phyloP scores from a whole-genome alignment of 176 grass and related monocot species.

The Aechmea fasciata region DNA sequence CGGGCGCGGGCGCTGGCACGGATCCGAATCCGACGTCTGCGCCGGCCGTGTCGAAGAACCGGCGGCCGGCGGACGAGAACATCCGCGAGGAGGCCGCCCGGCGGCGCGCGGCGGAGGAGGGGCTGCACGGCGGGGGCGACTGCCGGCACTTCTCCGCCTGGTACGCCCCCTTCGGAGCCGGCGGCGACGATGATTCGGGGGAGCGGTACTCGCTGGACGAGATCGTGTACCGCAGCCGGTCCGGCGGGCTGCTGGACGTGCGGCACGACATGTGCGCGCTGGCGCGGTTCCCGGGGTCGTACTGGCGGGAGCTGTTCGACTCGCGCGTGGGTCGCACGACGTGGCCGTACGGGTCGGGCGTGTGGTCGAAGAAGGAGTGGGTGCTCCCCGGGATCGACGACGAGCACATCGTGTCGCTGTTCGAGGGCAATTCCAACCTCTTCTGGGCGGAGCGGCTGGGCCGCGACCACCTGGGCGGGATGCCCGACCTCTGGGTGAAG shows the following conservation, averaged over 20 bases:
- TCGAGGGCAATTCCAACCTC: slow-evolving; percentile 97
- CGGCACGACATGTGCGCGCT: slow-evolving; percentile 71
- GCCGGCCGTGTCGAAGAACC: slow-evolving; percentile 26
- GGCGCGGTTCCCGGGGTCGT: slow-evolving; percentile 47
- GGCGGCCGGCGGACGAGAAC: slow-evolving; percentile 64
- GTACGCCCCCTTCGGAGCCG: slow-evolving; percentile 51
- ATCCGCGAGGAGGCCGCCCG: slow-evolving; percentile 81
- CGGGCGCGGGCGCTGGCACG: neutral
- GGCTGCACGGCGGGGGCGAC: slow-evolving; percentile 25
- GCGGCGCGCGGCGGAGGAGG: slow-evolving; percentile 28
- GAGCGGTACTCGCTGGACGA: slow-evolving; percentile 92
- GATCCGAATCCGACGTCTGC: neutral
- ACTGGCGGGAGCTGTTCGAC: slow-evolving; percentile 87
- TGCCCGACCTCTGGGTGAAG: slow-evolving; percentile 97
- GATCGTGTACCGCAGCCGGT: slow-evolving; percentile 83
- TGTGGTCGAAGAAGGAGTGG: slow-evolving; percentile 98
- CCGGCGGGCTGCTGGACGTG: slow-evolving; percentile 80
- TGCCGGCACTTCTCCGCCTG: slow-evolving; percentile 25
- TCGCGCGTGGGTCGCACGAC: slow-evolving; percentile 69
- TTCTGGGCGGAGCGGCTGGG: slow-evolving; percentile 95
- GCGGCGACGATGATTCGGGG: slow-evolving; percentile 27
- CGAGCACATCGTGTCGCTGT: slow-evolving; percentile 90
- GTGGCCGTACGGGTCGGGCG: slow-evolving; percentile 95
- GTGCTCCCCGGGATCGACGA: slow-evolving; percentile 76
- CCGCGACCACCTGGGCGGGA: slow-evolving; percentile 74